Evolutionary conservation across 2,329 filamentous ascomycete species (phyloP), one percentile per base, ranked within the genome.

Genomic region (Clathrospora elynae): DNA sequence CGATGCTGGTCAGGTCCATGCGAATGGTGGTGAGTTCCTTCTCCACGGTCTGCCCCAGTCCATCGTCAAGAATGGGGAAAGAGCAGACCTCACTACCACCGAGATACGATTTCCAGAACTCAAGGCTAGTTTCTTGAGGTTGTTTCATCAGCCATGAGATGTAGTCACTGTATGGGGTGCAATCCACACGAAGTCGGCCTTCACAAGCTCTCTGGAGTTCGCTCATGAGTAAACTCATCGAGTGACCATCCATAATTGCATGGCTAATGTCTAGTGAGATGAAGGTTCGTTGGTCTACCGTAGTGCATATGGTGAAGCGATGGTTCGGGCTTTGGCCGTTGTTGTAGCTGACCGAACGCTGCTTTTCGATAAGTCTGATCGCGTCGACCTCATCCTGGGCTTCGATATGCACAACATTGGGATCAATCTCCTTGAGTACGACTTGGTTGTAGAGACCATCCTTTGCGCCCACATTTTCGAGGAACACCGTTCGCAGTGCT

Each of bases 211-310:
- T 32, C 6, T 43, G 49, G 5, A 70, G 57, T 30, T 70, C 64
- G 10, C 46, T 46, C 20, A 55, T 57, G 7, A 70, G 30, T 4
- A 68, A 14, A 22, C 60, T 62, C 58, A 65, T 66, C 0, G 66
- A 67, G 26, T 64, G 60, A 1, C 66, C 66, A 20, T 70, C 66
- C 59, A 70, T 67, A 18, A 70, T 61, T 8, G 60, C 59, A 34
- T 70, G 66, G 35, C 57, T 66, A 23, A 70, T 68, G 20, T 68
- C 66, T 5, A 68, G 43, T 23, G 60, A 64, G 29, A 56, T 63
- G 29, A 66, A 65, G 1, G 50, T 52, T 9, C 49, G 46, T 6
- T 40, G 29, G 26, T 60, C 53, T 2, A 34, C 16, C 1, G 65
- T 63, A 10, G 26, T 59, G 32, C 64, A 66, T 2, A 66, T 50